Base-by-base conservation (phyloP, 1,284 basidiomycete species). In the Apiotrichum akiyoshidainum region DNA sequence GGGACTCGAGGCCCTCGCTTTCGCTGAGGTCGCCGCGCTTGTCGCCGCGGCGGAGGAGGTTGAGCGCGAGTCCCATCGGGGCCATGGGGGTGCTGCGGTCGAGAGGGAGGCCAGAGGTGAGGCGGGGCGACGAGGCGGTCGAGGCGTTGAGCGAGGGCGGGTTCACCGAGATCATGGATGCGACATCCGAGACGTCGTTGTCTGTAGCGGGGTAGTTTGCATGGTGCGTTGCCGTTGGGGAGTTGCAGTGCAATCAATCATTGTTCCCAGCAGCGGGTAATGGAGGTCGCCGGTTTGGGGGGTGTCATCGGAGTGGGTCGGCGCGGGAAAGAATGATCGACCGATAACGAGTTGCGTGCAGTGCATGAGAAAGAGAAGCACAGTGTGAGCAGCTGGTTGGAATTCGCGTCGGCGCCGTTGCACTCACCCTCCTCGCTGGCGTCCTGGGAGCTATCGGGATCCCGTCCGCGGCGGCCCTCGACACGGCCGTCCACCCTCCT, bases 341-440 rank as follows among this genome's bases (percentile, higher is more conserved):
- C 13, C 16, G 17, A 14, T 16, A 17, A 31, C 26, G 26, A 31
- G 3, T 3, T 31, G 26, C 26, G 26, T 4, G 26, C 26, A 31
- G 26, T 31, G 26, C 7, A 31, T 31, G 26, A 31, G 26, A 31
- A 31, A 31, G 26, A 22, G 41, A 33, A 12, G 5, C 22, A 6
- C 31, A 3, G 10, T 34, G 52, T 40, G 26, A 45, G 41, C 33
- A 3, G 22, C 11, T 22, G 22, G 16, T 12, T 31, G 6, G 4
- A 19, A 46, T 26, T 19, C 11, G 21, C 39, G 17, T 26, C 21
- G 34, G 52, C 44, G 51, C 39, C 37, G 35, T 34, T 11, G 17
- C 7, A 60, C 72, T 65, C 57, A 76, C 74, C 76, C 59, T 78
- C 76, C 52, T 76, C 76, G 55, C 74, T 76, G 11, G 76, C 76